These are phyloP conservation scores for Sporormia fimetaria DNA, from an alignment of 495 filamentous ascomycete genomes.

Conservation along the genomic window DNA sequence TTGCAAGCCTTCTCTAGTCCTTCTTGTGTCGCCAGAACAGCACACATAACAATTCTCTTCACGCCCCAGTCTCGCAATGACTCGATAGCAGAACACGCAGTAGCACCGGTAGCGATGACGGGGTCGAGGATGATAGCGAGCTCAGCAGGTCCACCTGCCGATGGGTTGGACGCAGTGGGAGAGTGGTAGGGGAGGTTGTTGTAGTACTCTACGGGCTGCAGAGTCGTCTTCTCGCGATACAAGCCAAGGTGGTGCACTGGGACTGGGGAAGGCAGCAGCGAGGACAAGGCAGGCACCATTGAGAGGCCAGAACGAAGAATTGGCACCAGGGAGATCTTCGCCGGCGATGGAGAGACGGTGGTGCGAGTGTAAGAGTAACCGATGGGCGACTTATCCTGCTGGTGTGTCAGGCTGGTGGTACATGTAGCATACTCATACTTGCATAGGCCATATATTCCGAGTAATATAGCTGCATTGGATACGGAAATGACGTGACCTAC, in stretches of 20 bases:
- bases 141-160: slow-evolving; percentile 38
- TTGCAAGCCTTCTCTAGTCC: slow-evolving; percentile 57
- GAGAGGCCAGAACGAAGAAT: slow-evolving; percentile 81
- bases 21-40: slow-evolving; percentile 55
- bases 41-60: slow-evolving; percentile 64
- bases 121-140: slow-evolving; percentile 83
- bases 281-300: slow-evolving; percentile 82
- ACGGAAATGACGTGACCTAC: slow-evolving; percentile 22
- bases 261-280: slow-evolving; percentile 66
- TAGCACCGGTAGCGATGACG: slow-evolving; percentile 87
- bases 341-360: slow-evolving; percentile 44
- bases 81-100: slow-evolving; percentile 78
- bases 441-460: slow-evolving; percentile 1
- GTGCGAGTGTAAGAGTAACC: slow-evolving; percentile 55
- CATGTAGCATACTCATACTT: slow-evolving; percentile 13
- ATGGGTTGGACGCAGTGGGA: slow-evolving; percentile 23
- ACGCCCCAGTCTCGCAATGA: slow-evolving; percentile 85
- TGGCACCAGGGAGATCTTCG: slow-evolving; percentile 63
- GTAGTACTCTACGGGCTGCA: slow-evolving; percentile 94
- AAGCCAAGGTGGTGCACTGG: slow-evolving; percentile 90
- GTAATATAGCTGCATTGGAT: slow-evolving; percentile 4
- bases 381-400: slow-evolving; percentile 62
- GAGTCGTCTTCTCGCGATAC: slow-evolving; percentile 73
- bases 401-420: slow-evolving; percentile 7
- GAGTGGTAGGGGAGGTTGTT: slow-evolving; percentile 83